Percentiles rank a stretch among this genome's conserved stretches.
Evolutionary conservation across 139 green algal genomes (phyloP).

Genomic region (Penium margaritaceum): DNA sequence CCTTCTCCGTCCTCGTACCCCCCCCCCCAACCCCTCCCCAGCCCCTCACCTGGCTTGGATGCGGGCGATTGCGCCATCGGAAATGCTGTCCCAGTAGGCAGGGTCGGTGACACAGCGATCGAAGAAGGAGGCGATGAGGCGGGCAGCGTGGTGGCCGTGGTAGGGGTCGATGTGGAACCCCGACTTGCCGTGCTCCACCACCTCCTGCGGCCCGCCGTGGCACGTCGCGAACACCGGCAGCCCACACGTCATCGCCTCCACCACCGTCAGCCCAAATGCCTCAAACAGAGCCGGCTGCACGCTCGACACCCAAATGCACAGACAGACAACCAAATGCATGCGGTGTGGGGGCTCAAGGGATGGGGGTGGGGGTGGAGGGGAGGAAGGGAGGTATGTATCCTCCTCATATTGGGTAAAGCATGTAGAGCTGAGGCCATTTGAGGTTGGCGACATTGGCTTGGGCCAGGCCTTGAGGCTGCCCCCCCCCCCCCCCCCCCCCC

Average conservation of each 20-base stretch:
- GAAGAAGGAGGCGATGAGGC: conserved; percentile 72
- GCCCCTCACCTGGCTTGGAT: conserved; percentile 27
- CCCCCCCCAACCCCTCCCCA: background rate
- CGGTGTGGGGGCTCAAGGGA: no score
- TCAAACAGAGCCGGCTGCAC: conserved; percentile 47
- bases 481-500: no score
- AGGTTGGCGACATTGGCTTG: no score
- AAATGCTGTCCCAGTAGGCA: conserved; percentile 23
- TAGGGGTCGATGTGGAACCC: conserved; percentile 78
- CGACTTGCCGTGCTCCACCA: conserved; percentile 44
- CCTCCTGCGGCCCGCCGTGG: conserved; percentile 58
- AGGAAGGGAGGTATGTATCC: no score
- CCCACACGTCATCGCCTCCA: conserved; percentile 74
- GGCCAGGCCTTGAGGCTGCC: no score
- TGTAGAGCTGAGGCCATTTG: no score
- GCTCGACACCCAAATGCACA: no score
- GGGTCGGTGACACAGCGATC: conserved; percentile 48
- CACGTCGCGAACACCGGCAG: conserved; percentile 69
- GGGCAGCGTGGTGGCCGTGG: conserved; percentile 54
- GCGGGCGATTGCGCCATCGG: conserved; percentile 17
- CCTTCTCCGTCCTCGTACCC: background rate
- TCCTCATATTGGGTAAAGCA: no score
- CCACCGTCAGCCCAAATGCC: conserved; percentile 74
- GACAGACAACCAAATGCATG: no score
- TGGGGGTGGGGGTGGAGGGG: no score